Base-by-base conservation (phyloP, 2,329 filamentous ascomycete species). In the Aspergillus terreus region DNA sequence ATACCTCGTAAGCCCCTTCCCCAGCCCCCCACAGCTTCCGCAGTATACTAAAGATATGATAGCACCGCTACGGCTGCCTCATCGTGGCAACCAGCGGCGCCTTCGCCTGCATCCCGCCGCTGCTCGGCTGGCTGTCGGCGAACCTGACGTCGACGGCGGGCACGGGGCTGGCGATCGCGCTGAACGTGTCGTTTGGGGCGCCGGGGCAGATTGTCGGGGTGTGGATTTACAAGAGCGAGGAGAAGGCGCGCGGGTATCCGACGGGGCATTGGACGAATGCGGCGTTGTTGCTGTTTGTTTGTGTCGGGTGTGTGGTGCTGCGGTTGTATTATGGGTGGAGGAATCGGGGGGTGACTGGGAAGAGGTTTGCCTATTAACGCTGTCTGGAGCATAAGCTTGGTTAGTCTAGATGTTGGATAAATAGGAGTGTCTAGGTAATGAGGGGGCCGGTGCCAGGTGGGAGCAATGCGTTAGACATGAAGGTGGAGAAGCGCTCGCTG, bases 131-230 rank as follows among this genome's bases (percentile, higher is more conserved):
- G 85, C 72, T 88, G 6, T 83, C 82, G 7, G 83, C 81, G 38
- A 90, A 90, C 62, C 73, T 87, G 45, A 81, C 81, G 62, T 82
- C 78, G 49, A 88, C 86, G 0, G 81, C 82, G 0, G 79, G 84
- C 0, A 81, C 82, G 0, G 86, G 86, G 0, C 75, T 90, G 10
- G 86, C 85, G 2, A 86, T 89, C 50, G 86, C 85, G 0, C 69
- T 90, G 55, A 88, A 89, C 56, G 81, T 89, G 14, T 83, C 82
- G 2, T 77, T 87, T 45, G 85, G 84, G 0, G 85, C 84, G 0
- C 77, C 85, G 0, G 86, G 86, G 0, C 86, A 89, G 66, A 89
- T 90, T 38, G 80, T 83, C 0, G 86, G 85, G 0, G 84, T 88
- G 1, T 90, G 85, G 85, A 88, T 88, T 55, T 89, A 88, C 70